Evolutionary conservation across 805 yeast genomes (phyloP).

Genomic region (Tetrapisispora fleetii): DNA sequence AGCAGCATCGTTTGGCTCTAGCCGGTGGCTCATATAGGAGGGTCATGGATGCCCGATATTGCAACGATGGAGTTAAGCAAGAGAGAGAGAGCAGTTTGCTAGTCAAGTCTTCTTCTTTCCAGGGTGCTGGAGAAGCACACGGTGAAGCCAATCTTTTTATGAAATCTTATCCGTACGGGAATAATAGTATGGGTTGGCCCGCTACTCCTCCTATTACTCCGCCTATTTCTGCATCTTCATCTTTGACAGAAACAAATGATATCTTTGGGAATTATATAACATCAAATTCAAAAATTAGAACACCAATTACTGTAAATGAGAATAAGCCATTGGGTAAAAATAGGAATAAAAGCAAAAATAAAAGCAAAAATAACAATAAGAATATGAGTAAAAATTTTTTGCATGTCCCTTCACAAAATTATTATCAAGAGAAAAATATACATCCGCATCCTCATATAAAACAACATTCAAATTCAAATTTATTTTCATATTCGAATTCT

Average conservation of each 20-base stretch:
- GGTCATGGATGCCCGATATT: not conserved
- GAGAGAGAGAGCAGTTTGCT: not conserved
- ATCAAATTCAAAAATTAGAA: not conserved
- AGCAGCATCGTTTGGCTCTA: no score
- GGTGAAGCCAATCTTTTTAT: not conserved
- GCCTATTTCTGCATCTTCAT: slow-evolving; percentile 1
- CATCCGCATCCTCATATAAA: not conserved
- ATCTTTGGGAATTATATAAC: not conserved
- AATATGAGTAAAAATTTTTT: not conserved
- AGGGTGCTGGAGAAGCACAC: not conserved
- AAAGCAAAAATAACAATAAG: not conserved
- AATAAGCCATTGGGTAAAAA: no score
- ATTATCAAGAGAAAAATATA: not conserved
- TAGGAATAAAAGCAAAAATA: not conserved
- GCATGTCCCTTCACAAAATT: not conserved
- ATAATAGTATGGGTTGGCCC: not conserved
- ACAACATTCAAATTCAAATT: not conserved
- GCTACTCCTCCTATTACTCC: not conserved
- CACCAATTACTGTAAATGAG: not conserved
- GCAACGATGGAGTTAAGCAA: not conserved
- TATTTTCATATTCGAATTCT: not conserved
- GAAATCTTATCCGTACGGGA: slow-evolving; percentile 1
- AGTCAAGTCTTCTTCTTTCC: not conserved
- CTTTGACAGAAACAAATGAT: not conserved
- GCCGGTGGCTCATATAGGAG: no score